Percentiles rank a stretch among this genome's conserved stretches.
Evolutionary conservation across 768 basidiomycete genomes (phyloP).

Genomic region (Mycena sanguinolenta): DNA sequence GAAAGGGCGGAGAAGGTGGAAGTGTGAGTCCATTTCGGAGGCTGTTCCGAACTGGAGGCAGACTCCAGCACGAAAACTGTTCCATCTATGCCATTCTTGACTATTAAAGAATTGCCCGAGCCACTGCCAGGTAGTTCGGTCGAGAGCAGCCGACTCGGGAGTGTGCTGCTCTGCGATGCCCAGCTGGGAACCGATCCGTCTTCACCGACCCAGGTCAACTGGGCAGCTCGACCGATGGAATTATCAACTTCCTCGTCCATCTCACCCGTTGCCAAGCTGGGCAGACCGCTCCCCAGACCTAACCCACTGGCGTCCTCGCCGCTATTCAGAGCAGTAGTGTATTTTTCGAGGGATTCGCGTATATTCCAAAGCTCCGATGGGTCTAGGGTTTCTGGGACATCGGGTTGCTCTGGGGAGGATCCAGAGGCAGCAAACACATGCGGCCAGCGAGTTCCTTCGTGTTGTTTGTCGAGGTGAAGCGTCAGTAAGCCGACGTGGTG

Average conservation of each 20-base stretch:
- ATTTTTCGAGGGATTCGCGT: slow-evolving; percentile 88
- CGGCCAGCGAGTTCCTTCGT: slow-evolving; percentile 88
- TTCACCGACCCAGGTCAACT: slow-evolving; percentile 75
- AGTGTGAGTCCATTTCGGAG: slow-evolving; percentile 75
- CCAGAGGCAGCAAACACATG: slow-evolving; percentile 80
- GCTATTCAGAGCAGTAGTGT: slow-evolving; percentile 73
- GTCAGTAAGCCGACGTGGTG: slow-evolving; percentile 78
- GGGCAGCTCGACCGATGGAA: slow-evolving; percentile 74
- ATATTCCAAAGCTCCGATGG: slow-evolving; percentile 85
- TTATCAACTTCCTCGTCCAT: slow-evolving; percentile 92
- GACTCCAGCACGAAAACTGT: slow-evolving; percentile 66
- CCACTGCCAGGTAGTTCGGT: slow-evolving; percentile 72
- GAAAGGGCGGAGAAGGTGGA: slow-evolving; percentile 92
- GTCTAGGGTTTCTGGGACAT: slow-evolving; percentile 91
- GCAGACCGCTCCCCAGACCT: slow-evolving; percentile 76
- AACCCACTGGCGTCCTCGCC: slow-evolving; percentile 73
- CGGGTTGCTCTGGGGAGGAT: slow-evolving; percentile 60
- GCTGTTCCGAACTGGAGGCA: slow-evolving; percentile 39
- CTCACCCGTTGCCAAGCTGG: slow-evolving; percentile 89
- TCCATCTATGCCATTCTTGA: slow-evolving; percentile 84
- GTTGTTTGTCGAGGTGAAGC: slow-evolving; percentile 88
- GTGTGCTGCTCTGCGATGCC: slow-evolving; percentile 35
- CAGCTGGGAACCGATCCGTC: slow-evolving; percentile 63
- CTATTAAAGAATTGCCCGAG: slow-evolving; percentile 60
- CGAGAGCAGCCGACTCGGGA: slow-evolving; percentile 72